phyloP scores from a whole-genome alignment of 2,329 filamentous ascomycete species.

The Nannizziopsis arthrosporioides region DNA sequence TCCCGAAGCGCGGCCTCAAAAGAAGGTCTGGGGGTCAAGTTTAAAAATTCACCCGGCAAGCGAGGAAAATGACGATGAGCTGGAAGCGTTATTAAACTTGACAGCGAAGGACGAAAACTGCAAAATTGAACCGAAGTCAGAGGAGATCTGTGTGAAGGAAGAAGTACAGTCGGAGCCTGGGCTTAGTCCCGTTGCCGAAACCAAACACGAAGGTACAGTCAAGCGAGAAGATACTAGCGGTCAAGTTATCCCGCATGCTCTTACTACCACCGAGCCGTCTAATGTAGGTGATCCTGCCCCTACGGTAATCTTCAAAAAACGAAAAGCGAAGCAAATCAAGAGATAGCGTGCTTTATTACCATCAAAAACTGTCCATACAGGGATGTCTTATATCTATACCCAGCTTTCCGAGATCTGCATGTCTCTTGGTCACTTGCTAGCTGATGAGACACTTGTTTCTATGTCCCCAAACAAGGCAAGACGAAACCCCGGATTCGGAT shows the following conservation, averaged over 20 bases:
- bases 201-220: conserved; percentile 17
- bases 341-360: conserved; percentile 23
- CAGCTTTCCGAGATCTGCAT: too few species aligned
- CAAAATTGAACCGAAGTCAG: conserved; percentile 7
- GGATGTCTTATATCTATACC: too few species aligned
- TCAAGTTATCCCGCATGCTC: conserved; percentile 9
- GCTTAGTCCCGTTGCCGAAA: conserved; percentile 7
- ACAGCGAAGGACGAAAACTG: conserved; percentile 27
- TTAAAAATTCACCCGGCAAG: conserved; percentile 29
- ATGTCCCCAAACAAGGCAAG: too few species aligned
- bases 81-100: conserved; percentile 35
- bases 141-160: conserved; percentile 7
- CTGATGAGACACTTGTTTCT: too few species aligned
- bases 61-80: conserved; percentile 26
- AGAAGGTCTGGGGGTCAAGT: conserved; percentile 36
- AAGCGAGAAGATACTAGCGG: conserved; percentile 24
- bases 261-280: conserved; percentile 13
- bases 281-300: conserved; percentile 9
- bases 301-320: conserved; percentile 39
- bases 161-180: background rate
- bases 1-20: conserved; percentile 15
- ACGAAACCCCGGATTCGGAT: too few species aligned
- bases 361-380: too few species aligned
- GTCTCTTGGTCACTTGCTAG: too few species aligned
- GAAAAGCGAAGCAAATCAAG: conserved; percentile 36